Base-by-base conservation (phyloP, 129 eudicot genomes). In the Saussurea involucrata region DNA sequence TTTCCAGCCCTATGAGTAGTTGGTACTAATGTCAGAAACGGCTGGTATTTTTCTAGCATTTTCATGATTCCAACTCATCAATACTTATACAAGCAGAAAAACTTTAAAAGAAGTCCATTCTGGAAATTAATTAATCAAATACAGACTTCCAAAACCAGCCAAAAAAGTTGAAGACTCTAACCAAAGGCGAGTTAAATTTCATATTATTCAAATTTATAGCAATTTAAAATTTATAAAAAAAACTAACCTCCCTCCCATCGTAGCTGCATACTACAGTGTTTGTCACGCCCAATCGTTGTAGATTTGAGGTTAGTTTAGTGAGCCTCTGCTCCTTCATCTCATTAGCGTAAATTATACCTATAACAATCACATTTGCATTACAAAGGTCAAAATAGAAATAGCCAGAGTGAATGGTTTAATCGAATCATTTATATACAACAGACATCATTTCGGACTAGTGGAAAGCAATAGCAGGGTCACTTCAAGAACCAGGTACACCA, bases 281-380 rank as follows among this genome's bases (percentile, higher is more conserved):
- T 74, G 98, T 94, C 97, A 44, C 97, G 37, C 98, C 98, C 96
- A 94, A 86, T 24, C 98, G 85, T 66, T 87, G 88, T 69, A 94
- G 68, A 76, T 91, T 94, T 66, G 93, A 96, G 55, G 96, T 89
- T 15, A 94, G 85, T 18, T 93, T 91, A 75, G 88, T 90, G 36
- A 94, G 87, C 72, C 98, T 87, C 44, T 86, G 67, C 78, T 83
- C 95, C 84, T 94, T 94, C 85, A 94, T 89, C 85, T 94, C 98
- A 86, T 94, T 94, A 2, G 98, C 98, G 85, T 80, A 91, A 24
- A 94, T 83, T 57, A 94, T 83, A 66, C 98, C 98, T 90, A 42
- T 12, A 66, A 29, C 27, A 79, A 36, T 44, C 21, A 31, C 61
- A 68, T 75, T 49, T 66, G 44, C 46, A 60, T 73, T 70, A 24